Evolutionary conservation across 345 rosid species (phyloP).

Genomic region (Salix arbutifolia): DNA sequence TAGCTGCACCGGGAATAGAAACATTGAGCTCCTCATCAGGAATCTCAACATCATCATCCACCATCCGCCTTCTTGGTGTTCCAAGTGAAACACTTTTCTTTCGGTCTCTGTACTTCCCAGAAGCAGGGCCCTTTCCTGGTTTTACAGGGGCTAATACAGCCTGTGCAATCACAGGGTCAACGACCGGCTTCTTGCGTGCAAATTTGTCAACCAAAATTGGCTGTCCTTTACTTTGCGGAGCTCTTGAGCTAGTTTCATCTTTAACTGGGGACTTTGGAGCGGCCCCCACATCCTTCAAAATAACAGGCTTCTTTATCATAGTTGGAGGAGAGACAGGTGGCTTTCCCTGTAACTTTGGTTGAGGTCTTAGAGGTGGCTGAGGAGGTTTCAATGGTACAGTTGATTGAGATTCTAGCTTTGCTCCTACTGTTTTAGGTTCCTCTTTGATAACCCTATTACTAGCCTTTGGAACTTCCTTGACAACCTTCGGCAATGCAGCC

Average conservation of each 20-base stretch:
- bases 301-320: constrained; percentile 50
- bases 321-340: constrained; percentile 67
- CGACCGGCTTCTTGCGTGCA: constrained; percentile 66
- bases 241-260: constrained; percentile 37
- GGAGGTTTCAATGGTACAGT: constrained; percentile 36
- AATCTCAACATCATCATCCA: constrained; percentile 43
- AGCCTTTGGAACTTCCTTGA: constrained; percentile 49
- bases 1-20: constrained; percentile 52
- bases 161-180: constrained; percentile 66
- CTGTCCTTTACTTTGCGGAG: constrained; percentile 54
- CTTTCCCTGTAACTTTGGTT: constrained; percentile 65
- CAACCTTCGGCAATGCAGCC: constrained; percentile 54
- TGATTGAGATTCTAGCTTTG: constrained; percentile 33
- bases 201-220: constrained; percentile 93
- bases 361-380: constrained; percentile 59
- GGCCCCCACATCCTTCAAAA: constrained; percentile 80
- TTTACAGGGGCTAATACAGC: constrained; percentile 72
- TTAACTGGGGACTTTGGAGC: constrained; percentile 36
- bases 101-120: constrained; percentile 68
- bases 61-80: constrained; percentile 54
- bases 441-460: constrained; percentile 22
- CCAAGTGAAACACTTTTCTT: constrained; percentile 56
- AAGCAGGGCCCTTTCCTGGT: constrained; percentile 65
- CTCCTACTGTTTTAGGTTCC: constrained; percentile 26
- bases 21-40: constrained; percentile 70